Evolutionary conservation across 768 basidiomycete species (phyloP), one percentile per base, ranked within the genome.

Genomic region (Hericium alpestre): DNA sequence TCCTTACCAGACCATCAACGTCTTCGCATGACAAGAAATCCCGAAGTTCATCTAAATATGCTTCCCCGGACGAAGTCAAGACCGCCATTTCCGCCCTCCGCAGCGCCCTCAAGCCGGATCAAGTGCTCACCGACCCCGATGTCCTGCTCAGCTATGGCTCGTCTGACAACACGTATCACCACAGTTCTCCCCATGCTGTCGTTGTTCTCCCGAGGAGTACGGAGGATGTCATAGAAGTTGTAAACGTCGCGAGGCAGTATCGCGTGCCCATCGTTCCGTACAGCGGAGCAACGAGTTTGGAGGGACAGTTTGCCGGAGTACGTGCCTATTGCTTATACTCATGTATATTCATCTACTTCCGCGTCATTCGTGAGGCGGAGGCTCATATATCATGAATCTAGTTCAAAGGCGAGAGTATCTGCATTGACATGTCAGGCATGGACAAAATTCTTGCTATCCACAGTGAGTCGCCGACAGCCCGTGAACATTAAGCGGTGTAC

Each of bases 261-360:
- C 74, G 74, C 50, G 74, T 95, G 38, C 93, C 93, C 2, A 76
- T 95, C 25, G 82, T 82, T 15, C 82, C 91, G 2, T 93, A 86
- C 64, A 83, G 86, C 51, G 93, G 91, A 1, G 92, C 88, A 11
- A 95, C 91, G 0, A 86, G 84, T 64, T 75, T 94, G 12, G 93
- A 95, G 67, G 91, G 91, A 0, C 90, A 95, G 70, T 90, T 86
- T 59, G 80, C 81, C 51, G 87, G 87, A 27, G 88, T 89, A 57
- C 56, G 76, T 53, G 4, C 32, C 32, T 10, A 32, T 32, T 6
- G 8, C 32, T 32, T 10, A 6, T 32, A 32, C 6, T 8, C 32
- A 32, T 32, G 32, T 6, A 32, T 32, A 32, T 8, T 10, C 9
- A 32, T 32, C 32, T 32, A 5, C 7, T 32, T 32, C 32, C 32